phyloP scores from a whole-genome alignment of 2,329 filamentous ascomycete genomes.

The Thielaviopsis musarum region DNA sequence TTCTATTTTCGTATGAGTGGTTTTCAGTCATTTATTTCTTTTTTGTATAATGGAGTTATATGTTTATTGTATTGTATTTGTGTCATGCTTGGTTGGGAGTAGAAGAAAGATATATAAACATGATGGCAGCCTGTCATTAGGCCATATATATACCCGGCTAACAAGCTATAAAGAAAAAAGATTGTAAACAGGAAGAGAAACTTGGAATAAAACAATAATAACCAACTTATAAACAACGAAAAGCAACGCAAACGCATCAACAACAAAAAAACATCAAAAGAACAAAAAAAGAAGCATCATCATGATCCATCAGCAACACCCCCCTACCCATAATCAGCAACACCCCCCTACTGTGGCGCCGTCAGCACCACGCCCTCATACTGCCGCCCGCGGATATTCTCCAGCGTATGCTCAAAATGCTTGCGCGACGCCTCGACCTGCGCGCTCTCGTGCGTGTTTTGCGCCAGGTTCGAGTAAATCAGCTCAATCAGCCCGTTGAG shows the following conservation, averaged over 20 bases:
- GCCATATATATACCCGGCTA: background rate
- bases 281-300: slow-evolving; percentile 3
- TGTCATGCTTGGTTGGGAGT: too few relatives aligned
- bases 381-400: slow-evolving; percentile 80
- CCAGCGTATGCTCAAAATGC: slow-evolving; percentile 87
- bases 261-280: background rate
- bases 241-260: background rate
- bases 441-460: slow-evolving; percentile 64
- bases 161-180: background rate
- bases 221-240: background rate
- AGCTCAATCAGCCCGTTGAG: slow-evolving; percentile 95
- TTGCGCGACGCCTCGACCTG: slow-evolving; percentile 78
- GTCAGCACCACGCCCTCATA: slow-evolving; percentile 81
- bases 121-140: too few relatives aligned
- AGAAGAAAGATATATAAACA: too few relatives aligned
- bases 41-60: too few relatives aligned
- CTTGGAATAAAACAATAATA: background rate
- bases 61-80: too few relatives aligned
- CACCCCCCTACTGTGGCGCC: slow-evolving; percentile 22
- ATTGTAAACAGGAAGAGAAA: background rate
- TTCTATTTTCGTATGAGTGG: background rate
- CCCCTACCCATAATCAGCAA: background rate
- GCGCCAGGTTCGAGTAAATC: slow-evolving; percentile 88
- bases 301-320: background rate
- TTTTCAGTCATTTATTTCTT: background rate